phyloP scores from a whole-genome alignment of 2,329 filamentous ascomycete genomes.

The Exophiala lecanii-corni region DNA sequence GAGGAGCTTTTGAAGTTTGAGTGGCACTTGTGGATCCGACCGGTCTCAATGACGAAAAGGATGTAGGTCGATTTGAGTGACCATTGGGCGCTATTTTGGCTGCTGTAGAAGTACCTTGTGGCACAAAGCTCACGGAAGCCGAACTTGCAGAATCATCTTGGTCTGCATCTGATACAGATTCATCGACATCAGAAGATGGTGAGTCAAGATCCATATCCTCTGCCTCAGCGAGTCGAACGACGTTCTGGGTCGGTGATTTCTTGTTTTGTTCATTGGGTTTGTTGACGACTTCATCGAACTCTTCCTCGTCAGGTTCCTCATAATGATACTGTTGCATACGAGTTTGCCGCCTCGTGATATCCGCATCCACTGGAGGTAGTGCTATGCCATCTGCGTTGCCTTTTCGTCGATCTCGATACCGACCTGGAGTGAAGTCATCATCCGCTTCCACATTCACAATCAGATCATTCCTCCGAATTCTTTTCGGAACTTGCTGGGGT shows the following conservation, averaged over 20 bases:
- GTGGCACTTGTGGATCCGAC: conserved; percentile 1
- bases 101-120: not conserved
- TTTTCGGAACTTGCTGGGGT: conserved; percentile 20
- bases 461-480: conserved; percentile 15
- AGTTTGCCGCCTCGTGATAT: conserved; percentile 21
- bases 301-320: conserved; percentile 26
- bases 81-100: too few relatives aligned
- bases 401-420: conserved; percentile 24
- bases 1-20: conserved; percentile 2
- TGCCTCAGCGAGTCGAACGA: conserved; percentile 10
- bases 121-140: not conserved
- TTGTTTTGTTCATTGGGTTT: too few relatives aligned
- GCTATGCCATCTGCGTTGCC: conserved; percentile 11
- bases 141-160: not conserved
- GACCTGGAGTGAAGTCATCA: conserved; percentile 27
- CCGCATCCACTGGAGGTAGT: conserved; percentile 12
- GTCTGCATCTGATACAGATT: too few relatives aligned
- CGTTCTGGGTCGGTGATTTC: not conserved
- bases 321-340: conserved; percentile 22
- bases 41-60: conserved; percentile 1
- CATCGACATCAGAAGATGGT: conserved; percentile 4
- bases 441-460: conserved; percentile 23
- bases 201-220: conserved; percentile 11
- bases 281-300: conserved; percentile 21
- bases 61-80: too few relatives aligned